phyloP scores from a whole-genome alignment of 2,329 filamentous ascomycete genomes.

The Xylariaceae sp. region DNA sequence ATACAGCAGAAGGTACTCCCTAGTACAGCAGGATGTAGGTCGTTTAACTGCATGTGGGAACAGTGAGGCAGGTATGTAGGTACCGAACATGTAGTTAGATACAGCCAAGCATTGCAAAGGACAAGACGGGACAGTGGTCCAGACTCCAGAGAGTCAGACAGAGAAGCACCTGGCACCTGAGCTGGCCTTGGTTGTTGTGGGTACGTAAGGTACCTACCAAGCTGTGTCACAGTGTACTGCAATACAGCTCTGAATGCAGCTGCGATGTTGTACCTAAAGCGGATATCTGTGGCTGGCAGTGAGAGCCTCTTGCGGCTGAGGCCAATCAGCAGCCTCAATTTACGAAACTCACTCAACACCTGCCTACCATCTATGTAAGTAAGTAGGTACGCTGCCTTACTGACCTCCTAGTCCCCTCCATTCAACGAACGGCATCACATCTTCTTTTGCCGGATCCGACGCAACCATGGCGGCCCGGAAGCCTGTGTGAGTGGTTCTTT shows the following conservation, averaged over 20 bases:
- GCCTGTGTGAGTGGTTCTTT: constrained; percentile 44
- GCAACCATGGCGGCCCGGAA: constrained; percentile 55
- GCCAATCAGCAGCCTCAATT: constrained; percentile 32
- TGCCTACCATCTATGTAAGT: constrained; percentile 22
- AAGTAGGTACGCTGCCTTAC: constrained; percentile 20
- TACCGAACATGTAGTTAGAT: too few species aligned
- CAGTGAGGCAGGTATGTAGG: too few species aligned
- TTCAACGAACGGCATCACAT: constrained; percentile 17
- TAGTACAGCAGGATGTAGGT: neutral
- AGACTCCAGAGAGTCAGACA: too few species aligned
- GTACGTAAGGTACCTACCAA: too few species aligned
- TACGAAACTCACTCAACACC: constrained; percentile 23
- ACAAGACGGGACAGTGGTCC: too few species aligned
- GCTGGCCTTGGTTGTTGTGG: too few species aligned
- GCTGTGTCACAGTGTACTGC: neutral
- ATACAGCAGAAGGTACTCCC: too few species aligned
- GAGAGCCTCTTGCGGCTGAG: constrained; percentile 21
- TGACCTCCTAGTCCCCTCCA: too few species aligned
- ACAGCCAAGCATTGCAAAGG: too few species aligned
- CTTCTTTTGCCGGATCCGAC: constrained; percentile 20
- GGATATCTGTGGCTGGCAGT: constrained; percentile 9
- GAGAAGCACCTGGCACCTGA: too few species aligned
- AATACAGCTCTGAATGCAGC: neutral
- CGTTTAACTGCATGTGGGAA: too few species aligned
- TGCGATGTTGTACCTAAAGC: neutral